Percentiles rank a stretch among this genome's conserved stretches.
Evolutionary conservation across 2,329 filamentous ascomycete species (phyloP).

Genomic region (Trichoderma afroharzianum): DNA sequence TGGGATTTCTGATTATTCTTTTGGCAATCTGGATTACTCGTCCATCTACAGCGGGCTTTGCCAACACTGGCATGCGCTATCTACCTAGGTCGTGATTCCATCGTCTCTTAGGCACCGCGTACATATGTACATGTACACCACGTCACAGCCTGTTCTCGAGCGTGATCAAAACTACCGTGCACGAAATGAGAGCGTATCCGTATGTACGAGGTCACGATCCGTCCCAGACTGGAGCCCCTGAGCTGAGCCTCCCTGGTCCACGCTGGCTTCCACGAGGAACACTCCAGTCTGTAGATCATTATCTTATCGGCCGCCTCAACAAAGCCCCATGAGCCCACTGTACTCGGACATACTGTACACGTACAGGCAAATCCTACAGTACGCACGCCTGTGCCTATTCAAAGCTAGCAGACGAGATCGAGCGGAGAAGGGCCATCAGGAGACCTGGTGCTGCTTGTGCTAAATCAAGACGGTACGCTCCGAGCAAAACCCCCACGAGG

Average conservation of each 20-base stretch:
- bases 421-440: slow-evolving; percentile 6
- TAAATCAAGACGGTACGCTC: slow-evolving; percentile 6
- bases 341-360: neutral
- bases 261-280: slow-evolving; percentile 3
- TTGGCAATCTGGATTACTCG: neutral
- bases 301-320: slow-evolving; percentile 9
- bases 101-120: neutral
- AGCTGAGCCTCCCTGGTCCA: slow-evolving; percentile 7
- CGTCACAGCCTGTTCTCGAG: slow-evolving; percentile 4
- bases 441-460: neutral
- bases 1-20: neutral
- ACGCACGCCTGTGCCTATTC: neutral
- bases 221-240: slow-evolving; percentile 6
- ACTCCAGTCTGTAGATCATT: slow-evolving; percentile 8
- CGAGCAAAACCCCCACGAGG: slow-evolving; percentile 12
- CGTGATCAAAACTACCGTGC: slow-evolving; percentile 15
- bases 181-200: slow-evolving; percentile 1
- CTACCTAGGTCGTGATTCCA: neutral
- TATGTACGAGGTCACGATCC: slow-evolving; percentile 2
- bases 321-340: neutral
- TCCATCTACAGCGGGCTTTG: neutral
- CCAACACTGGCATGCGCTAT: neutral
- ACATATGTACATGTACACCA: slow-evolving; percentile 5
- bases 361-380: neutral
- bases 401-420: neutral